These are phyloP conservation scores for Lentinula guzmanii DNA, from an alignment of 768 basidiomycete genomes.

Conservation along the genomic window DNA sequence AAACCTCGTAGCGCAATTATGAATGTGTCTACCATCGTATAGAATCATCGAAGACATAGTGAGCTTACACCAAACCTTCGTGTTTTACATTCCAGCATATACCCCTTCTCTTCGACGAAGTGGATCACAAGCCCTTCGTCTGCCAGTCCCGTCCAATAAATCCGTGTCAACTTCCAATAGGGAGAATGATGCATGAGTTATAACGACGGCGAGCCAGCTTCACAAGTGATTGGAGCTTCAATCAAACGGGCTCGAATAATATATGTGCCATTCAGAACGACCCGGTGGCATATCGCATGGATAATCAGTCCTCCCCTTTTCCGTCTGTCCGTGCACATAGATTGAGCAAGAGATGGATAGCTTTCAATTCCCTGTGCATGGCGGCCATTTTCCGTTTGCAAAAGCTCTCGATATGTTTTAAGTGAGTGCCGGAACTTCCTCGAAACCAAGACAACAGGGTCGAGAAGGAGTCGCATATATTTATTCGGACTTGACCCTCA, in stretches of 20 bases:
- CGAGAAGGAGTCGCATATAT: neutral
- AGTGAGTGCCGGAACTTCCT: too few relatives aligned
- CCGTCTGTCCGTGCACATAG: neutral
- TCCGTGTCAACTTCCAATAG: conserved; percentile 9
- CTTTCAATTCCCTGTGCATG: too few relatives aligned
- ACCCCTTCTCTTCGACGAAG: conserved; percentile 9
- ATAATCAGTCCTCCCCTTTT: conserved; percentile 10
- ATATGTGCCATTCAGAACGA: conserved; percentile 8
- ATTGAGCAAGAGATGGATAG: neutral
- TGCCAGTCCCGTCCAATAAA: conserved; percentile 9
- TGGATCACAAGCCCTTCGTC: conserved; percentile 8
- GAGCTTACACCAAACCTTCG: neutral
- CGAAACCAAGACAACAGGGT: neutral
- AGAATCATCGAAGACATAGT: neutral
- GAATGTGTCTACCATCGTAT: neutral
- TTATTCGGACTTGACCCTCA: neutral
- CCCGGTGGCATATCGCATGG: conserved; percentile 10
- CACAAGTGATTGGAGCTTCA: neutral
- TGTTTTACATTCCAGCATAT: neutral
- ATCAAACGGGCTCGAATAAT: neutral
- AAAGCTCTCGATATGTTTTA: too few relatives aligned
- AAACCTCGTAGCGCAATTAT: too few relatives aligned
- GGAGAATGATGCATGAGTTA: conserved; percentile 8
- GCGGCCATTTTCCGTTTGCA: too few relatives aligned
- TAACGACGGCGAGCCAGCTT: conserved; percentile 6